Evolutionary conservation across 192 early-diverging fungal species (phyloP).

Genomic region (Funneliformis geosporum): DNA sequence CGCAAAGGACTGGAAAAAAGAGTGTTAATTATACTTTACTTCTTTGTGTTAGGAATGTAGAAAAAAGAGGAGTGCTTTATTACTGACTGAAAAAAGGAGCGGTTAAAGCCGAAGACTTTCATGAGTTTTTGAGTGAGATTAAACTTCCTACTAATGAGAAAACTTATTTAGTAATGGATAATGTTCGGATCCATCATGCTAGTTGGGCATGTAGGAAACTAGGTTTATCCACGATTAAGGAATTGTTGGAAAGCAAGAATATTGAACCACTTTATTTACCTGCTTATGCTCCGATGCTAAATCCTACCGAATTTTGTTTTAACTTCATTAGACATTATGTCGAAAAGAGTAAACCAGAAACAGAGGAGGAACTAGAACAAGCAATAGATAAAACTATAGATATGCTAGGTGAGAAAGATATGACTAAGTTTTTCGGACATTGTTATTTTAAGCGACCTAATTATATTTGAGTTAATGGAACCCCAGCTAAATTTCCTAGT

Average conservation of each 20-base stretch:
- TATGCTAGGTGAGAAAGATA: not conserved
- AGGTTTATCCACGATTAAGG: not conserved
- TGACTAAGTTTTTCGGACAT: not conserved
- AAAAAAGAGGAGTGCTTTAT: not conserved
- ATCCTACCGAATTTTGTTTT: not conserved
- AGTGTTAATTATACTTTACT: not conserved
- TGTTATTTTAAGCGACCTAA: too few relatives aligned
- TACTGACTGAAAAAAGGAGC: not conserved
- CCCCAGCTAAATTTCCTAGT: too few relatives aligned
- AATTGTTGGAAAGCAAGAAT: constrained; percentile 2
- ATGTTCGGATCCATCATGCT: not conserved
- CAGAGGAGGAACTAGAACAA: not conserved
- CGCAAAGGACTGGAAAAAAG: too few relatives aligned
- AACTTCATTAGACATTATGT: not conserved
- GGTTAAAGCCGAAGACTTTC: not conserved
- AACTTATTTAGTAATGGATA: constrained; percentile 21
- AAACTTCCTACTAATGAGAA: not conserved
- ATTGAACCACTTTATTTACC: not conserved
- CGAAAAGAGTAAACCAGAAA: not conserved
- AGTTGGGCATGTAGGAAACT: not conserved
- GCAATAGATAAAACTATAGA: not conserved
- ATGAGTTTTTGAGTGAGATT: not conserved
- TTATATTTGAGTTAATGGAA: too few relatives aligned
- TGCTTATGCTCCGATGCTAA: not conserved
- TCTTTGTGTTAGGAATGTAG: not conserved